Evolutionary conservation across 2,329 filamentous ascomycete genomes (phyloP).

Genomic region (Fusarium hainanense): DNA sequence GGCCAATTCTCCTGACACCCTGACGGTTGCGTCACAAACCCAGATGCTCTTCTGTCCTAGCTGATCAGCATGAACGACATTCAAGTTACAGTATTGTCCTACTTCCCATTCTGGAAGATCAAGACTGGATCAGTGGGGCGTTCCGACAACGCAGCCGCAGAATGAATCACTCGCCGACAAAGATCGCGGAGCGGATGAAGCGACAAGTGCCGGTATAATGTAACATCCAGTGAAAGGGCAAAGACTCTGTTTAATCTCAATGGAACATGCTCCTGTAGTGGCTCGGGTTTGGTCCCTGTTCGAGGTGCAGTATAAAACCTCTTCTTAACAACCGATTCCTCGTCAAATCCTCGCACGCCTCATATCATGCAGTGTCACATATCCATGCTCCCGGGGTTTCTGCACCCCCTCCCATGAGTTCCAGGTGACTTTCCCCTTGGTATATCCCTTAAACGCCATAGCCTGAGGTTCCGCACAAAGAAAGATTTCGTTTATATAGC

Average conservation of each 20-base stretch:
- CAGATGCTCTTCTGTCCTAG: not conserved
- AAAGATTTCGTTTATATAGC: slow-evolving; percentile 29
- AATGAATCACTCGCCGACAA: slow-evolving; percentile 33
- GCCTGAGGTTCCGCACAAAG: slow-evolving; percentile 40
- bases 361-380: slow-evolving; percentile 31
- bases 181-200: slow-evolving; percentile 1
- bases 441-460: slow-evolving; percentile 51
- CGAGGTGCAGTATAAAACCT: slow-evolving; percentile 1
- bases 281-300: slow-evolving; percentile 6
- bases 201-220: not conserved
- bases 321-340: slow-evolving; percentile 3
- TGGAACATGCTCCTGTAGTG: slow-evolving; percentile 6
- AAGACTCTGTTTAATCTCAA: slow-evolving; percentile 8
- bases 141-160: slow-evolving; percentile 33
- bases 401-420: slow-evolving; percentile 10
- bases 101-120: not conserved
- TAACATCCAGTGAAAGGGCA: not conserved
- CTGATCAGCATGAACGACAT: not conserved
- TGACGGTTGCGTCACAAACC: slow-evolving; percentile 18
- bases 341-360: slow-evolving; percentile 16
- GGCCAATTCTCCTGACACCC: not conserved
- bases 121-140: slow-evolving; percentile 21
- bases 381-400: slow-evolving; percentile 7
- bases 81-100: not conserved
- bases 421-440: slow-evolving; percentile 45